Base-by-base conservation (phyloP, 2,329 filamentous ascomycete species). In the Fusarium haematococcum region DNA sequence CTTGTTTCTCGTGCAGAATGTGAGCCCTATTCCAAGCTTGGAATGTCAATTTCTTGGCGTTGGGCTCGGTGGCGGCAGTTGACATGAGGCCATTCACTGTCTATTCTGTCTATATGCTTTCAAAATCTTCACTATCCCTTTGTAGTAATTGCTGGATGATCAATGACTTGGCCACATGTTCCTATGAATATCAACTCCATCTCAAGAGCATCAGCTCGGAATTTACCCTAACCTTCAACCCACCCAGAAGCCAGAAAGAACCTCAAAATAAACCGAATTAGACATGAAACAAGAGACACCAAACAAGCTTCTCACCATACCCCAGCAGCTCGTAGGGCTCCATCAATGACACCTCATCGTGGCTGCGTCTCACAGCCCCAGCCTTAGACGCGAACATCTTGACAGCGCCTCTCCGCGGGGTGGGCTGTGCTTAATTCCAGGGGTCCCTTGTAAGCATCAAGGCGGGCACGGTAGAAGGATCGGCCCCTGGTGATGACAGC, bases 361-460 rank as follows among this genome's bases (percentile, higher is more conserved):
- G 35, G 57, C 57, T 39, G 25, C n/a, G 58, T 61, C 58, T 61
- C 58, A 61, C 58, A 32, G 33, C 58, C 27, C 58, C 37, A 43
- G n/a, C 37, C 25, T 23, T 35, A 63, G 43, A 63, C 43, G 23
- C 45, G 43, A 33, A 32, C 60, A 52, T 48, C 41, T 62, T 62
- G 45, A 52, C 60, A 39, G 60, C 60, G 43, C 60, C 43, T 50
- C 43, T 48, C 58, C n/a, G 6, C 11, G 11, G 39, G 58, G 58
- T 16, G 41, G 58, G 58, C 58, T 61, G 58, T 61, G 39, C 58
- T 54, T 13, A 30, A 25, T 33, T 25, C 30, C 54, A 50, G 20
- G 59, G 43, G 41, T 18, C 32, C 65, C 65, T 43, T 41, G 61
- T 65, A 58, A 25, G 50, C 67, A 65, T 48, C 48, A 20, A 32